A percentile compares a stretch with the other conserved stretches of the same genome.
phyloP scores from a whole-genome alignment of 495 filamentous ascomycete species.

The Bathelium albidoporum region DNA sequence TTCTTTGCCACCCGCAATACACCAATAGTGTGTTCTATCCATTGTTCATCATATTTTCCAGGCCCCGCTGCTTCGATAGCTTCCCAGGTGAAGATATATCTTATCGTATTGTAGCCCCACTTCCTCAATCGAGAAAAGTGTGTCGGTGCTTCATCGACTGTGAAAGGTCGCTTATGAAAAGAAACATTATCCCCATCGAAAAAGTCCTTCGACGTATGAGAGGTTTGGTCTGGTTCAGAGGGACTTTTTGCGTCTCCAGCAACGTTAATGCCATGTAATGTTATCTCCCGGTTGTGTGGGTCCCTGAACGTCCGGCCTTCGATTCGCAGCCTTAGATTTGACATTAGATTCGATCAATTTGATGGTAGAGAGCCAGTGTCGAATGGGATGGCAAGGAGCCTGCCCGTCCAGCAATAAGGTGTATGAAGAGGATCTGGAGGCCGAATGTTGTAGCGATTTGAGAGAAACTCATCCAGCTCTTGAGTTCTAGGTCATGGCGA shows the following conservation, averaged over 20 bases:
- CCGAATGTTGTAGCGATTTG: too few species aligned
- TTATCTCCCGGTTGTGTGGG: slow-evolving; percentile 54
- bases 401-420: not conserved
- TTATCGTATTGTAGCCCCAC: slow-evolving; percentile 89
- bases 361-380: not conserved
- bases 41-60: slow-evolving; percentile 90
- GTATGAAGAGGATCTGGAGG: too few species aligned
- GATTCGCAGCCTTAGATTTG: slow-evolving; percentile 52
- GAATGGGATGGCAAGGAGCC: not conserved
- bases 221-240: slow-evolving; percentile 65
- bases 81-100: slow-evolving; percentile 98
- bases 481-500: too few species aligned
- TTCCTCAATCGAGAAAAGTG: slow-evolving; percentile 81
- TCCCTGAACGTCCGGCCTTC: slow-evolving; percentile 76
- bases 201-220: slow-evolving; percentile 67
- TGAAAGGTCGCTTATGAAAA: slow-evolving; percentile 78
- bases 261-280: slow-evolving; percentile 58
- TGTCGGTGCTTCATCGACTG: slow-evolving; percentile 65
- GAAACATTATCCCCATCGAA: slow-evolving; percentile 89
- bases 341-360: slow-evolving; percentile 15
- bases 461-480: too few species aligned
- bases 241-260: slow-evolving; percentile 64
- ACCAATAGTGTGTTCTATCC: slow-evolving; percentile 80
- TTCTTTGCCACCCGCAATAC: slow-evolving; percentile 72
- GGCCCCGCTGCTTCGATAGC: slow-evolving; percentile 93